Base-by-base conservation (phyloP, 306 rosid species). In the Medicago ruthenica region DNA sequence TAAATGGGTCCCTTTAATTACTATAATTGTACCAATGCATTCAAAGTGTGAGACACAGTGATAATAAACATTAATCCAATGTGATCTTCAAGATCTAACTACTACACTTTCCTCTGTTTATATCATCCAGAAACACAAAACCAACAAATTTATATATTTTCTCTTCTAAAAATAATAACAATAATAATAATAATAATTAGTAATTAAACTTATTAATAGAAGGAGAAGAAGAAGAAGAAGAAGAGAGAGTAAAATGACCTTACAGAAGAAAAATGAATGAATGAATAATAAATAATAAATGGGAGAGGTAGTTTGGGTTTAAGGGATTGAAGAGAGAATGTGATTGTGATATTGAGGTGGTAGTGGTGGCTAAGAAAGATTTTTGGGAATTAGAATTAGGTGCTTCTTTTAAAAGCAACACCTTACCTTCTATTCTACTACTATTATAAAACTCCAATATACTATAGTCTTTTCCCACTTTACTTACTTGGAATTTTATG, bases 21-120 rank as follows among this genome's bases (percentile, higher is more conserved):
- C 79, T 81, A 31, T 58, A 70, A 64, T 48, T 57, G 45, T 57
- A 42, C 22, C 53, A 74, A 37, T 77, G 75, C 68, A 57, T 40
- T 74, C 60, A 72, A 54, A 80, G 50, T 73, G 44, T 66, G 63
- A 66, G 11, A 22, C 39, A 80, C 57, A 70, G 66, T 24, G 58
- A 4, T 31, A 78, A 4, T 31, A 78, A 74, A 74, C 54, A 75
- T 58, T 66, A 47, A 54, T n/a, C 75, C 76, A 14, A 64, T 21
- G 10, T 53, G 22, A 82, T 82, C 82, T 71, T 53, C 76, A 67
- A 76, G 88, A 85, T 85, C 88, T 72, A 82, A 79, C 85, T 64
- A 45, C 63, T 45, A 9, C 70, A 41, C 64, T 17, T 57, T 22
- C 27, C 74, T 24, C 40, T 22, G 73, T 51, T 21, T 2, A 54